Base-by-base conservation (phyloP, 2,329 filamentous ascomycete genomes). In the Coleophoma eucalyptorum region DNA sequence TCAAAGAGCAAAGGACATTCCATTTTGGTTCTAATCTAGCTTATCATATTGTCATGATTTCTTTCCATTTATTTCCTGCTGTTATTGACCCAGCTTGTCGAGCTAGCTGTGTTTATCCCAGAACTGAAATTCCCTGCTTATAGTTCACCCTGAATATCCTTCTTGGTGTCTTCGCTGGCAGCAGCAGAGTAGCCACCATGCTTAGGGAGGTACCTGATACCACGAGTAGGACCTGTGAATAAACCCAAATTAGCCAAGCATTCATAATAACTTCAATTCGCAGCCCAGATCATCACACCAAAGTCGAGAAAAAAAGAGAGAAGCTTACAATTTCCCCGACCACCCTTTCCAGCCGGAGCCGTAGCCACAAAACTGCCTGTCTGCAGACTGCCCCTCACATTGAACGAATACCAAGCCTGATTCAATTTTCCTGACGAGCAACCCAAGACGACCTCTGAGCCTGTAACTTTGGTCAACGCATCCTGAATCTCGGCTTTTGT, bases 391-490 rank as follows among this genome's bases (percentile, higher is more conserved):
- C 55, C 54, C 49, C 54, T 52, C 1, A 56, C 47, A 43, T 56
- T 56, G 19, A 56, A 56, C 16, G 49, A 50, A 50, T 79, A 79
- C 74, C 76, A 76, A 7, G 71, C 73, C 67, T 79, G 73, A 53
- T 78, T 74, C 32, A 79, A 62, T 15, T 67, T 63, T 16, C 72
- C 69, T 19, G 69, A 59, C 32, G 62, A 54, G 59, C 72, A 69
- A 59, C 71, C 67, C 42, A 76, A 62, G 50, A 74, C 69, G 5
- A 75, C 72, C 18, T 64, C 65, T 0, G 69, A 67, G 38, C 73
- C 73, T 54, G 71, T 73, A 54, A 69, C 69, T 31, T 58, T 57
- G 62, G 72, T 68, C 33, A 76, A 66, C 33, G 71, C 66, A 15
- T 49, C 52, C 46, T 67, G 62, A 33, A 76, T 64, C 50, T 71